phyloP scores from a whole-genome alignment of 1,284 basidiomycete genomes.

The Anthracocystis walkeri region DNA sequence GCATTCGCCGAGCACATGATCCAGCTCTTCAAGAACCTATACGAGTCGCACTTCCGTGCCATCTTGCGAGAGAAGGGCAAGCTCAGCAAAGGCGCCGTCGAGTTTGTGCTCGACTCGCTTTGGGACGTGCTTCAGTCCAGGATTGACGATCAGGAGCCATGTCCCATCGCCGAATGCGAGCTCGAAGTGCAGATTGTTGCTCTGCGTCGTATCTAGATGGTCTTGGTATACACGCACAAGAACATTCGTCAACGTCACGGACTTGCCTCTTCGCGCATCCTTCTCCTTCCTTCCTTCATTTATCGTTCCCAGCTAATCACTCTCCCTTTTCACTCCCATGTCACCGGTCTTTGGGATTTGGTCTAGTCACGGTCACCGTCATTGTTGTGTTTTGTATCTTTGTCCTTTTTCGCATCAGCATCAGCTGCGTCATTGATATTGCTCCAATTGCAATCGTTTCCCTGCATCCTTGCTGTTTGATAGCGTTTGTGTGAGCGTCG shows the following conservation, averaged over 20 bases:
- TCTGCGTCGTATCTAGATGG: constrained; percentile 54
- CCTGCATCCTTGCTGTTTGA: not conserved
- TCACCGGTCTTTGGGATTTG: constrained; percentile 20
- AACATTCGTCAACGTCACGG: not conserved
- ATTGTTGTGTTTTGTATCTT: constrained; percentile 17
- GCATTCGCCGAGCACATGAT: constrained; percentile 69
- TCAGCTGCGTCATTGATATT: not conserved
- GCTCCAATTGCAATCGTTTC: constrained; percentile 3
- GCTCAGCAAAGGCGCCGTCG: constrained; percentile 68
- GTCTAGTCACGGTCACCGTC: constrained; percentile 22
- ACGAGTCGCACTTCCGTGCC: constrained; percentile 69
- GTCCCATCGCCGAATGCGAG: constrained; percentile 64
- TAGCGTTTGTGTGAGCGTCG: not conserved
- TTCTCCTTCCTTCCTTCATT: not conserved
- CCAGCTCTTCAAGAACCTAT: constrained; percentile 70
- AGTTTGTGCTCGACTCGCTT: constrained; percentile 69
- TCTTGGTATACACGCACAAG: not conserved
- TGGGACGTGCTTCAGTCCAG: constrained; percentile 69
- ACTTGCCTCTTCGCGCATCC: not conserved
- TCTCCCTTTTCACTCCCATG: not conserved
- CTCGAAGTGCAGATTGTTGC: constrained; percentile 69
- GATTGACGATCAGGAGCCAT: constrained; percentile 37
- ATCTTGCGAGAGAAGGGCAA: constrained; percentile 69
- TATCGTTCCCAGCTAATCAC: not conserved
- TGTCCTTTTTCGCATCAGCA: constrained; percentile 7